Base-by-base conservation (phyloP, 1,139 yeast species). In the Yamadazyma songkhlaensis region DNA sequence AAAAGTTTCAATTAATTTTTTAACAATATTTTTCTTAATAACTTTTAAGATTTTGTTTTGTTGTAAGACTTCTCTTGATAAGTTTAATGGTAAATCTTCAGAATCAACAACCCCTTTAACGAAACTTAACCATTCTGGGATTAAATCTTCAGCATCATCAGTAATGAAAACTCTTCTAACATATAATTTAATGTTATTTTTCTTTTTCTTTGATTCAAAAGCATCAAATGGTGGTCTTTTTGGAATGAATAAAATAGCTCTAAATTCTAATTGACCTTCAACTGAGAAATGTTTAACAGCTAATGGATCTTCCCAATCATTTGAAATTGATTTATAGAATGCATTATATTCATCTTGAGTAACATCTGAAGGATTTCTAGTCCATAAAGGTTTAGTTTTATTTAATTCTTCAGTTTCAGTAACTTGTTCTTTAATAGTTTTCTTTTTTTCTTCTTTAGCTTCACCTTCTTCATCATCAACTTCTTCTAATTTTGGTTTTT, bases 271-370 rank as follows among this genome's bases (percentile, higher is more conserved):
- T 78, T 94, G 98, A 81, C 99, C 99, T 77, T 94, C 99, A 64
- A 94, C 99, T 40, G 97, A 88, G 78, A 94, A 94, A 77, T 94
- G 99, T 82, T 94, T 94, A 56, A 92, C 97, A 53, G 97, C 97
- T 67, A 92, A 82, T 73, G 97, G 99, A 67, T 92, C 98, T 77
- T 92, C 98, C 98, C 98, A 94, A 72, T 94, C 99, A 73, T 94
- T 94, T 42, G 98, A 90, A 61, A 94, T 92, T 38, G 97, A 88
- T 79, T 94, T 94, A 86, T 94, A 94, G 86, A 94, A 94, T 47
- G 97, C 95, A 62, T 94, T 92, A 80, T 94, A 94, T 75, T 94
- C 99, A 53, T 94, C 98, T 77, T 89, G 94, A 53, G 96, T 81
- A 55, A 94, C 95, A 50, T 94, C 99, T 56, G 94, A 74, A 66